Evolutionary conservation across 2,329 filamentous ascomycete species (phyloP), one percentile per base, ranked within the genome.

Genomic region (Diplodia sapinea): DNA sequence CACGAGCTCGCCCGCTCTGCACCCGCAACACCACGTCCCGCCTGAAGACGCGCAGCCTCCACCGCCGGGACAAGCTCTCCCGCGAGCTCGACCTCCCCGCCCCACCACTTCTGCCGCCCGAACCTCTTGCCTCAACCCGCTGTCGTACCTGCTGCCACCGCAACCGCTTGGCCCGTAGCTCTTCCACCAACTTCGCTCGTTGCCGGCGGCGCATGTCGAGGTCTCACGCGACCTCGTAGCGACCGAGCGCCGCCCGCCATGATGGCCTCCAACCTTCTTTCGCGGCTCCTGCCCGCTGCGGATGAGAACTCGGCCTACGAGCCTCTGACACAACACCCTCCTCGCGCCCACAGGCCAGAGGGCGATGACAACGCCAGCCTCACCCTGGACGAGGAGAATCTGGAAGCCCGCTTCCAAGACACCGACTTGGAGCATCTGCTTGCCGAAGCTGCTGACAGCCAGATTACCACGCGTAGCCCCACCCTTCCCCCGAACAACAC

Each of bases 391-490:
- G 82, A 84, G 70, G 82, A 83, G 75, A 84, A 82, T 70, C 74
- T 82, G 15, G 79, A 78, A 54, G 82, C 81, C 54, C 79, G 79
- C 49, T 87, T 85, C 71, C 83, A 84, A 70, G 84, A 87, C 61
- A 82, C 85, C 54, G 85, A 88, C 72, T 81, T 88, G 31, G 84
- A 87, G 68, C 82, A 85, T 61, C 80, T 86, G 59, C 78, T 88
- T 29, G 84, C 82, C 49, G 82, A 87, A 72, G 82, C 80, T 20
- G 78, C 79, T 17, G 79, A 80, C 29, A 86, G 82, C 71, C 81
- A 83, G 26, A 78, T 81, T 69, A 81, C 79, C 38, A 80, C 78
- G 55, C 81, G 80, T 57, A 83, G 79, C 68, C 77, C 77, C 38
- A 75, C 77, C 26, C 80, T 79, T 65, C 74, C 71, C 65, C 78